Base-by-base conservation (phyloP, 1,284 basidiomycete species). In the Tranzscheliella williamsii region DNA sequence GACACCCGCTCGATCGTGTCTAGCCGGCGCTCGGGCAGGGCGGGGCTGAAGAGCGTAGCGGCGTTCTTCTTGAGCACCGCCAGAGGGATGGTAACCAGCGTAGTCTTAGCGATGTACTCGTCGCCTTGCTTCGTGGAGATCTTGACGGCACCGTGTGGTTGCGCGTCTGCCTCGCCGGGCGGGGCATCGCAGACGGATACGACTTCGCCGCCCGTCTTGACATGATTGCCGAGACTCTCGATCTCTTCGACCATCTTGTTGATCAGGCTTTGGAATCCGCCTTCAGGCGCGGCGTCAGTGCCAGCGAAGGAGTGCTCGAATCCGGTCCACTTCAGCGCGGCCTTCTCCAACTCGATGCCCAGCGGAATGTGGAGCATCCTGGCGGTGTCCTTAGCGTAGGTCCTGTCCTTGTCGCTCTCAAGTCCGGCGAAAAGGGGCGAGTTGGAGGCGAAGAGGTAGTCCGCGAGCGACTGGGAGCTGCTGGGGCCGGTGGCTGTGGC, bases 341-440 rank as follows among this genome's bases (percentile, higher is more conserved):
- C 73, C 31, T 75, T 57, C n/a, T 77, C 70, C 2, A 79, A 75
- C 48, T 76, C 75, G 35, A 80, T 71, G 2, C 82, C 82, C 0
- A 82, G 71, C 0, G 80, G 80, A 15, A 82, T 76, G 47, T 83
- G 81, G 24, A 81, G 72, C 32, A 78, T 78, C 24, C 82, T 68
- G 0, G 81, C 80, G 24, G 82, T 63, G 6, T 70, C 73, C 13
- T 64, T 44, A 1, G 76, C 78, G 0, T 75, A 63, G 13, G 55
- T 33, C 31, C 82, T 82, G 83, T 96, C 92, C 84, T 93, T 91
- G 21, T 57, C 55, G 3, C 31, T 54, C 33, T 42, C 43, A 32
- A 68, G 55, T 17, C 54, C 52, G 5, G 21, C 45, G 32, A 55
- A 71, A 15, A 71, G 55, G 2, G 73, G 51, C 22, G 79, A 80